Conservation (phyloP, 345 rosid species). For the Salix viminalis region DNA sequence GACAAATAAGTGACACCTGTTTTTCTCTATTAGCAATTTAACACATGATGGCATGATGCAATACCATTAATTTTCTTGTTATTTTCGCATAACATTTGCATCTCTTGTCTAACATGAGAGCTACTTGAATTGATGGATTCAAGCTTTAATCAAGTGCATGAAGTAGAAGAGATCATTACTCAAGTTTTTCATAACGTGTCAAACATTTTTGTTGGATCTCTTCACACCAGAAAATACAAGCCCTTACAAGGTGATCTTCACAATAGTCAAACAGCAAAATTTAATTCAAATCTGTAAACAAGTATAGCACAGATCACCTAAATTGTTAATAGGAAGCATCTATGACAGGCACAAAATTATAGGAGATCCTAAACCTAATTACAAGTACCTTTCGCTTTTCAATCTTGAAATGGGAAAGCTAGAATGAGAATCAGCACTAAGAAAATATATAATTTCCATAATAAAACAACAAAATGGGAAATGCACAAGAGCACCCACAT, state of each 20-base stretch:
- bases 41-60: no score
- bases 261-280: neutral
- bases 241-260: neutral
- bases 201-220: neutral
- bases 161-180: neutral
- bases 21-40: no score
- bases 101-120: no score
- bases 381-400: neutral
- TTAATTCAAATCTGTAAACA: neutral
- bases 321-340: neutral
- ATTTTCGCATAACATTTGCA: no score
- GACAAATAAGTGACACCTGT: no score
- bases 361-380: neutral
- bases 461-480: neutral
- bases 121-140: neutral
- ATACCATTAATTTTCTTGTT: no score
- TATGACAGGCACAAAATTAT: neutral
- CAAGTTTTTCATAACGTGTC: neutral
- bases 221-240: neutral
- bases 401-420: neutral
- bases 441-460: neutral
- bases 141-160: neutral
- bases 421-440: neutral
- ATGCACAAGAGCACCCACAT: neutral
- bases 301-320: neutral